phyloP scores from a whole-genome alignment of 2,329 filamentous ascomycete species.

The Monosporascus sp. region DNA sequence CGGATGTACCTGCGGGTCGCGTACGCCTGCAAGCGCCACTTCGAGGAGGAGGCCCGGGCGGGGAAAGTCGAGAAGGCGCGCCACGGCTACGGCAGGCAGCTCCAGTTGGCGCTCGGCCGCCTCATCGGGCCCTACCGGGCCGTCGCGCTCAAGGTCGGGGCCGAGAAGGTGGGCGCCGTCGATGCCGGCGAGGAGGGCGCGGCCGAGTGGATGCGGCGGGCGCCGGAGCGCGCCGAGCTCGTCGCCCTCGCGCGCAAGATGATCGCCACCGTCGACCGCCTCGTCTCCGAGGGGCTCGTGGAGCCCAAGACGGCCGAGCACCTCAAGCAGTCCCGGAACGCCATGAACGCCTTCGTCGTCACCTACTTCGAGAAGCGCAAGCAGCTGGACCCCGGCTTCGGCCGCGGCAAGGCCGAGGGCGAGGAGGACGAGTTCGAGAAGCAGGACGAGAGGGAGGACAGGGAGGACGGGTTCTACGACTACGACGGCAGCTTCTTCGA shows the following conservation, averaged over 20 bases:
- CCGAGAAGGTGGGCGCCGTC: conserved; percentile 16
- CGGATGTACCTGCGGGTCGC: conserved; percentile 53
- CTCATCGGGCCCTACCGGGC: conserved; percentile 45
- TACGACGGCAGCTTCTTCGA: not conserved
- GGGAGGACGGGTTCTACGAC: not conserved
- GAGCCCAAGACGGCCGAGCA: conserved; percentile 5
- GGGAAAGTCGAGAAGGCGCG: conserved; percentile 31
- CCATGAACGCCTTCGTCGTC: conserved; percentile 19
- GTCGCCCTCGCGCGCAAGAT: conserved; percentile 25
- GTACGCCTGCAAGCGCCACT: conserved; percentile 39
- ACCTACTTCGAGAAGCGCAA: conserved; percentile 16
- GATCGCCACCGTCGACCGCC: conserved; percentile 21
- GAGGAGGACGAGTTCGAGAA: conserved; percentile 5
- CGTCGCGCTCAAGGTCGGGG: not conserved
- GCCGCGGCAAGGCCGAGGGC: not conserved
- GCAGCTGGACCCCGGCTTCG: conserved; percentile 10
- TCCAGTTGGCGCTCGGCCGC: conserved; percentile 43
- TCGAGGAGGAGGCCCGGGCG: conserved; percentile 26
- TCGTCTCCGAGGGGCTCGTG: conserved; percentile 13
- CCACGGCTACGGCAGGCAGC: conserved; percentile 43
- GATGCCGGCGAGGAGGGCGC: not conserved
- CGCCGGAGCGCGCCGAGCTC: conserved; percentile 10
- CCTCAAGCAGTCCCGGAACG: conserved; percentile 15
- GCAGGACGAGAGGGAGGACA: not conserved
- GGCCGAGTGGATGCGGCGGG: not conserved